These are phyloP conservation scores for Xylariomycetidae sp. DNA, from an alignment of 2,329 filamentous ascomycete genomes.

Conservation along the genomic window DNA sequence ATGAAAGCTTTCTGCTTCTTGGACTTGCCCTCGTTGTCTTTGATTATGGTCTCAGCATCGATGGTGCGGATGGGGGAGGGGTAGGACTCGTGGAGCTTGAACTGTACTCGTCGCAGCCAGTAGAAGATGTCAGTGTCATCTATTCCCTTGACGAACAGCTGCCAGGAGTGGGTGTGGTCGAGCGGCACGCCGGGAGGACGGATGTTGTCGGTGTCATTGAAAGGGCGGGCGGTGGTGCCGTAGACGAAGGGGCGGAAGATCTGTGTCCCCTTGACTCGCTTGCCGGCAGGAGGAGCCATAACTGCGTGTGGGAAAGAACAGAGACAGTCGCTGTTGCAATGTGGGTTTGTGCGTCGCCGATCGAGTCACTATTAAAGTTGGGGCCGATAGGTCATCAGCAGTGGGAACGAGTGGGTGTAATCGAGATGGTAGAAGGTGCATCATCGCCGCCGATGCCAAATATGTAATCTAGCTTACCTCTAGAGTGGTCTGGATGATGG, in stretches of 20 bases:
- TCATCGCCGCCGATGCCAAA: too few species aligned
- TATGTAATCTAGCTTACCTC: too few species aligned
- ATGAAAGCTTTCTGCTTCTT: slow-evolving; percentile 59
- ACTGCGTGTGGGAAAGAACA: too few species aligned
- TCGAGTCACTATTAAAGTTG: too few species aligned
- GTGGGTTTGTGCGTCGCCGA: too few species aligned
- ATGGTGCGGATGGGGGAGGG: slow-evolving; percentile 78
- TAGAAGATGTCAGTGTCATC: slow-evolving; percentile 89
- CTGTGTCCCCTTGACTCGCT: slow-evolving; percentile 63
- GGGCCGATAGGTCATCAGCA: too few species aligned
- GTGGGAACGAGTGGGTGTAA: too few species aligned
- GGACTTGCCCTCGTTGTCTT: slow-evolving; percentile 29
- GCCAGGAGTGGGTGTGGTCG: slow-evolving; percentile 96
- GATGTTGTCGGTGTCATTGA: slow-evolving; percentile 73
- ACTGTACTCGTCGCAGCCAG: slow-evolving; percentile 95
- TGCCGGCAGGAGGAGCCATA: slow-evolving; percentile 59
- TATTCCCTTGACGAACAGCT: slow-evolving; percentile 86
- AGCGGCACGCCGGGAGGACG: slow-evolving; percentile 72
- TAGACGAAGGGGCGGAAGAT: slow-evolving; percentile 65
- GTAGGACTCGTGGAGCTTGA: slow-evolving; percentile 97
- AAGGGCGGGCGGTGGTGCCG: slow-evolving; percentile 74
- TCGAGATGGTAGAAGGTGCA: too few species aligned
- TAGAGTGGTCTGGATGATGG: too few species aligned
- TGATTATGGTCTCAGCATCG: slow-evolving; percentile 30
- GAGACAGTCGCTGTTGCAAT: slow-evolving; percentile 7